These are phyloP conservation scores for Anastatica hierochuntica DNA, from an alignment of 345 rosid species.

Conservation along the genomic window DNA sequence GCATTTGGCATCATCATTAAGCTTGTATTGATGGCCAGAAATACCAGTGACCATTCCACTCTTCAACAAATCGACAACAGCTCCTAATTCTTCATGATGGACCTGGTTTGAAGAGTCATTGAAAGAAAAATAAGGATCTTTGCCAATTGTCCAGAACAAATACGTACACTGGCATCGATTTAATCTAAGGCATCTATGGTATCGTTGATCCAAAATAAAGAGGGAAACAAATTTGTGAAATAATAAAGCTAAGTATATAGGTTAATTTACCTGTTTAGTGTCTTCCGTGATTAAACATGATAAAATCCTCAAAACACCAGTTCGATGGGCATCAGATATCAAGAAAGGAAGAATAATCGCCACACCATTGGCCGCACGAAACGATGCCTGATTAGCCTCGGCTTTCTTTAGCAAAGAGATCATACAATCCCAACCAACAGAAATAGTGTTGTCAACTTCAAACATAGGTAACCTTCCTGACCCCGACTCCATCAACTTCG, in stretches of 20 bases:
- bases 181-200: background rate
- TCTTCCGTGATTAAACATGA: slow-evolving; percentile 94
- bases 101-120: slow-evolving; percentile 34
- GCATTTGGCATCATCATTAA: slow-evolving; percentile 70
- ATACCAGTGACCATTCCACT: slow-evolving; percentile 78
- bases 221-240: background rate
- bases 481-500: slow-evolving; percentile 69
- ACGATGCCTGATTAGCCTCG: slow-evolving; percentile 67
- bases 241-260: background rate
- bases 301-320: slow-evolving; percentile 68
- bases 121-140: slow-evolving; percentile 10
- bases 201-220: slow-evolving; percentile 9
- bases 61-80: slow-evolving; percentile 74
- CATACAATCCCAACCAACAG: slow-evolving; percentile 93
- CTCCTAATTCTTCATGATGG: slow-evolving; percentile 80
- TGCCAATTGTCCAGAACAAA: background rate
- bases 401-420: slow-evolving; percentile 78
- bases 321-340: slow-evolving; percentile 64
- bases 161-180: background rate
- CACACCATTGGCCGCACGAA: slow-evolving; percentile 78
- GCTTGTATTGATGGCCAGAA: slow-evolving; percentile 66
- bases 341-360: slow-evolving; percentile 67
- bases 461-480: slow-evolving; percentile 62
- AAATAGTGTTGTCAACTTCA: slow-evolving; percentile 63
- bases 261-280: slow-evolving; percentile 43